These are phyloP conservation scores for Escallonia rubra DNA, from an alignment of 129 eudicot genomes.

Conservation along the genomic window DNA sequence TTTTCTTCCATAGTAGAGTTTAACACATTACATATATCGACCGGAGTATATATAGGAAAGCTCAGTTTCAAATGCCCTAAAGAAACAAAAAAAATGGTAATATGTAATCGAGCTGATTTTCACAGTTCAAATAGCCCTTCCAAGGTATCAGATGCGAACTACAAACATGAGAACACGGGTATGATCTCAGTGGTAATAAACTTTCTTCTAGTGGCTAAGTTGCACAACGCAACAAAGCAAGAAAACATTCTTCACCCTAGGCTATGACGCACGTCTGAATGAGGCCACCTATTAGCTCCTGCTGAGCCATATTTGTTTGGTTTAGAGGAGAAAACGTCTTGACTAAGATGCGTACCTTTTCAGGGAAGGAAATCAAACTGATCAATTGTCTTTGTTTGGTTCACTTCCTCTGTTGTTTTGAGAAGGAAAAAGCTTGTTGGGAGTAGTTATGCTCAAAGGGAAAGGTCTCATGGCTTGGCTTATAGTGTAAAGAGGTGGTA, in stretches of 20 bases:
- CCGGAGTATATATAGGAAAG: not conserved
- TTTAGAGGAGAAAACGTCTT: not conserved
- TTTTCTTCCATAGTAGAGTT: not conserved
- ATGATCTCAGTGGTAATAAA: too few relatives aligned
- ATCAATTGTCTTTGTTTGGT: constrained; percentile 31
- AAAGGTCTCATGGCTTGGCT: constrained; percentile 50
- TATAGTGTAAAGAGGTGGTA: constrained; percentile 31
- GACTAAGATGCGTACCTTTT: not conserved
- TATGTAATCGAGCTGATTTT: not conserved
- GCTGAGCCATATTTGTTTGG: not conserved
- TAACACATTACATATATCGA: not conserved
- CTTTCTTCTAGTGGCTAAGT: too few relatives aligned
- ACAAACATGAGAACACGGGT: too few relatives aligned
- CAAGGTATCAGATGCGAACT: too few relatives aligned
- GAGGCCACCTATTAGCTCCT: too few relatives aligned
- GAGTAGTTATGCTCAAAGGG: constrained; percentile 42
- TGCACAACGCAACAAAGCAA: too few relatives aligned
- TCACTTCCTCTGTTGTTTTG: constrained; percentile 23
- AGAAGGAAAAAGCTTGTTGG: constrained; percentile 23
- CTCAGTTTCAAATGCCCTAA: not conserved
- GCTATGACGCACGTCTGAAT: too few relatives aligned
- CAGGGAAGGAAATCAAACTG: not conserved
- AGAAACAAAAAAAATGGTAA: not conserved
- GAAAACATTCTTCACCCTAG: too few relatives aligned
- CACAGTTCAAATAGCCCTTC: not conserved